A percentile compares a stretch with the other conserved stretches of the same genome.
These are phyloP conservation scores for Pseudozyma thailandica DNA, from an alignment of 1,284 basidiomycete genomes.

Conservation along the genomic window DNA sequence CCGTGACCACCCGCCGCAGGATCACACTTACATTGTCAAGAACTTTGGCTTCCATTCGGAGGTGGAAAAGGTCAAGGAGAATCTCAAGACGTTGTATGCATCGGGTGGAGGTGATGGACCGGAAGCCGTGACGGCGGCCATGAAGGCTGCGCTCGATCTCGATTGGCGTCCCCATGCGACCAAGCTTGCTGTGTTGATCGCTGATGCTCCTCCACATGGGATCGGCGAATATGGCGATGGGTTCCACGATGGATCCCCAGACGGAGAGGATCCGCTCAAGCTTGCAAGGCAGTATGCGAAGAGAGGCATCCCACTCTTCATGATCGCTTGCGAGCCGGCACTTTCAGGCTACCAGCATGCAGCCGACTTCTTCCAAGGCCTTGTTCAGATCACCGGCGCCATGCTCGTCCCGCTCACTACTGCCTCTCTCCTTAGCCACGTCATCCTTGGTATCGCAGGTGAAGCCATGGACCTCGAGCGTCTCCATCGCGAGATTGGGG, in stretches of 20 bases:
- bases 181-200: slow-evolving; percentile 84
- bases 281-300: slow-evolving; percentile 89
- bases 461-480: slow-evolving; percentile 98
- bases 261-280: slow-evolving; percentile 84
- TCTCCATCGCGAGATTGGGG: slow-evolving; percentile 89
- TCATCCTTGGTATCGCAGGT: slow-evolving; percentile 94
- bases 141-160: slow-evolving; percentile 75
- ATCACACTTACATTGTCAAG: slow-evolving; percentile 77
- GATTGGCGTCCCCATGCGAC: slow-evolving; percentile 90
- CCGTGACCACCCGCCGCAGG: slow-evolving; percentile 69
- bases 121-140: slow-evolving; percentile 93
- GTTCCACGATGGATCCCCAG: slow-evolving; percentile 69
- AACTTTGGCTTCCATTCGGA: slow-evolving; percentile 90
- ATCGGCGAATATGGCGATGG: slow-evolving; percentile 79
- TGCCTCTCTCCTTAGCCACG: slow-evolving; percentile 93
- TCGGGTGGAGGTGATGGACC: slow-evolving; percentile 95
- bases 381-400: slow-evolving; percentile 72
- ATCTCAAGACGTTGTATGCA: slow-evolving; percentile 86
- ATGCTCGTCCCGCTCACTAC: slow-evolving; percentile 94
- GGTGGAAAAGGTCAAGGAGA: slow-evolving; percentile 84
- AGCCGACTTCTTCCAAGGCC: slow-evolving; percentile 84
- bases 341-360: slow-evolving; percentile 77
- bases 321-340: slow-evolving; percentile 95
- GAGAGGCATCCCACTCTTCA: slow-evolving; percentile 72
- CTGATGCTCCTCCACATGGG: slow-evolving; percentile 95